Evolutionary conservation across 2,329 filamentous ascomycete species (phyloP), one percentile per base, ranked within the genome.

Genomic region (Mycosphaerelloides madeirae): DNA sequence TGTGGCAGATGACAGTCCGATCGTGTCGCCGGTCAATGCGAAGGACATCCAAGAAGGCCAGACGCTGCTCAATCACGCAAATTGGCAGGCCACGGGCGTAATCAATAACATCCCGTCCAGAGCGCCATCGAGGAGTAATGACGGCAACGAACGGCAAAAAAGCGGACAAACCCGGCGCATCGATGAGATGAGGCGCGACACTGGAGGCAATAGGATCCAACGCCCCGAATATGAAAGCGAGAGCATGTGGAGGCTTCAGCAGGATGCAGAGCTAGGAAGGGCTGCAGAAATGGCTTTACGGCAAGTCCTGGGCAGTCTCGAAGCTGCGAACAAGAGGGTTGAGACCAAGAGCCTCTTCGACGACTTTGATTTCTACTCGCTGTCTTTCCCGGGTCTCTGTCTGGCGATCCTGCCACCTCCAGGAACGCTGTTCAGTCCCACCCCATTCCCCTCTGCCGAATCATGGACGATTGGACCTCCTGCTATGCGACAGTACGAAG

Each of bases 391-490:
- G 6, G 83, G 85, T 6, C 76, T 97, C 31, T 88, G 84, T 29
- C 78, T 96, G 9, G 86, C 85, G 52, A 84, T 91, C 54, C 79
- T 97, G 1, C 80, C 85, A 29, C 76, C 86, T 8, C 88, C 90
- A 3, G 83, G 87, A 3, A 93, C 87, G 0, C 74, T 96, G 6
- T 91, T 90, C 68, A 85, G 87, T 8, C 79, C 83, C 1, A 87
- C 84, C 6, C 87, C 89, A 22, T 84, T 94, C 58, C 75, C 88
- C 1, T 87, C 84, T 0, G 74, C 80, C 15, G 80, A 83, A 3
- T 93, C 87, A 0, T 95, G 91, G 81, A 88, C 88, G 1, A 78
- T 95, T 25, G 73, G 80, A 16, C 83, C 86, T 1, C 90, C 90
- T 0, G 82, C 80, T 1, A 74, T 81, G 50, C 79, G 82, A 53